phyloP scores from a whole-genome alignment of 176 grass and related monocot species.

The Oryza punctata region DNA sequence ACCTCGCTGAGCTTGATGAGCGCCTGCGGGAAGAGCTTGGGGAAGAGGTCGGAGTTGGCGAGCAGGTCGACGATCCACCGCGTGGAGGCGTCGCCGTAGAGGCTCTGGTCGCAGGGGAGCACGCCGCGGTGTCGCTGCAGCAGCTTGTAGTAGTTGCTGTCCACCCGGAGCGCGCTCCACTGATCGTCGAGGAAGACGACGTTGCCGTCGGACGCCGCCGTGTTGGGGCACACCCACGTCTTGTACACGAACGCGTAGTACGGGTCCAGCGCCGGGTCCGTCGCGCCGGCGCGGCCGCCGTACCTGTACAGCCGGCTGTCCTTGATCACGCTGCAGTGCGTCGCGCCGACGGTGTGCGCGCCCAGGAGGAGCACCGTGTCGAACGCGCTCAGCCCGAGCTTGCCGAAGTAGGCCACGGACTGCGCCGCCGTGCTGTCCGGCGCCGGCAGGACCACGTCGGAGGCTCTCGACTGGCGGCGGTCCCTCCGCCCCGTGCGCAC shows the following conservation, averaged over 20 bases:
- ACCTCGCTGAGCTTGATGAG: slow-evolving; percentile 51
- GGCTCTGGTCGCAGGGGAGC: slow-evolving; percentile 44
- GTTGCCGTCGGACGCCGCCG: slow-evolving; percentile 19
- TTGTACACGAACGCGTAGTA: slow-evolving; percentile 11
- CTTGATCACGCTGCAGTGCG: slow-evolving; percentile 50
- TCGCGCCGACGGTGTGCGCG: slow-evolving; percentile 53
- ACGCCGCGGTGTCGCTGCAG: slow-evolving; percentile 36
- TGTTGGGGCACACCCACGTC: slow-evolving; percentile 30
- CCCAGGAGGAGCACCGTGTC: slow-evolving; percentile 56
- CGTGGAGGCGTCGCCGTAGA: slow-evolving; percentile 32
- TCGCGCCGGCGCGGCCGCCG: slow-evolving; percentile 36
- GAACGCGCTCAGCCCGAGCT: slow-evolving; percentile 21
- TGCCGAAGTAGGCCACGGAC: slow-evolving; percentile 25
- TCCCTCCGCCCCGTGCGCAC: slow-evolving; percentile 55
- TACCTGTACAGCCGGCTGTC: slow-evolving; percentile 47
- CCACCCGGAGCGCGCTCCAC: slow-evolving; percentile 29
- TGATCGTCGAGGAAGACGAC: slow-evolving; percentile 36
- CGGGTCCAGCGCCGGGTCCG: slow-evolving; percentile 26
- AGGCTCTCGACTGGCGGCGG: background rate
- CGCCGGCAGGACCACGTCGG: slow-evolving; percentile 34
- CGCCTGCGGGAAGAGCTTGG: background rate
- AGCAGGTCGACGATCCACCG: slow-evolving; percentile 39
- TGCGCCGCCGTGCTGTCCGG: slow-evolving; percentile 21
- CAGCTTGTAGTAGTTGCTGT: slow-evolving; percentile 62
- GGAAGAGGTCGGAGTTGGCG: slow-evolving; percentile 23